These are phyloP conservation scores for Triticum turgidum DNA, from an alignment of 176 grass and related monocot species.

Conservation along the genomic window DNA sequence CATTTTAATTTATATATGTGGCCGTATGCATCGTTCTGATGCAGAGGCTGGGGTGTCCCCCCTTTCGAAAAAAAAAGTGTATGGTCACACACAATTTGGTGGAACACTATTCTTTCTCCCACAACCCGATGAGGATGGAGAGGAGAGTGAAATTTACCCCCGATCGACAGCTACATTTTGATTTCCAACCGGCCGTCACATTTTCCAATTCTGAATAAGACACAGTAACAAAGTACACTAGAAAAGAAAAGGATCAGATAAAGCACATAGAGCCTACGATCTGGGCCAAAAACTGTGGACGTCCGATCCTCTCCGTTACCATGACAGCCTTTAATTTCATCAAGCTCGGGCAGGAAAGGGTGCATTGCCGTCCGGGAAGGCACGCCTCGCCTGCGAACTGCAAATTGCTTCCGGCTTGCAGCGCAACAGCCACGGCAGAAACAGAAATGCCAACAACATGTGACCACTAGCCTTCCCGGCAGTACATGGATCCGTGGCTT, in stretches of 20 bases:
- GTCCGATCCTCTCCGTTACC: too few relatives aligned
- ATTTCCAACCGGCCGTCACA: neutral
- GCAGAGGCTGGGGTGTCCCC: too few relatives aligned
- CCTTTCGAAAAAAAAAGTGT: too few relatives aligned
- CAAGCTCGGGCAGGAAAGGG: neutral
- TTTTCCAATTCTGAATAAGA: neutral
- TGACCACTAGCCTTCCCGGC: neutral
- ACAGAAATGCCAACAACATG: constrained; percentile 22
- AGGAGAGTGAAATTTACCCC: too few relatives aligned
- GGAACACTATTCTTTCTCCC: too few relatives aligned
- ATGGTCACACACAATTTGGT: too few relatives aligned
- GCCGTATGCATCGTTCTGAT: too few relatives aligned
- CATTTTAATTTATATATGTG: too few relatives aligned
- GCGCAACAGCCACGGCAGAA: constrained; percentile 10
- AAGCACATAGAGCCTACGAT: neutral
- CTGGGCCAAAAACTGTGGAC: too few relatives aligned
- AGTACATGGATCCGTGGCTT: neutral
- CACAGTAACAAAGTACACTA: neutral
- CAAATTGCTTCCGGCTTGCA: neutral
- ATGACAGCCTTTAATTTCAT: neutral
- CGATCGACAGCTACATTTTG: neutral
- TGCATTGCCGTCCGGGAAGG: neutral
- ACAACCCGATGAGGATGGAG: too few relatives aligned
- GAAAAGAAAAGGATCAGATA: neutral
- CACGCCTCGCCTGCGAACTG: neutral